Percentiles rank a stretch among this genome's conserved stretches.
phyloP scores from a whole-genome alignment of 129 eudicot genomes.

The sunflower (Helianthus annuus) region DNA sequence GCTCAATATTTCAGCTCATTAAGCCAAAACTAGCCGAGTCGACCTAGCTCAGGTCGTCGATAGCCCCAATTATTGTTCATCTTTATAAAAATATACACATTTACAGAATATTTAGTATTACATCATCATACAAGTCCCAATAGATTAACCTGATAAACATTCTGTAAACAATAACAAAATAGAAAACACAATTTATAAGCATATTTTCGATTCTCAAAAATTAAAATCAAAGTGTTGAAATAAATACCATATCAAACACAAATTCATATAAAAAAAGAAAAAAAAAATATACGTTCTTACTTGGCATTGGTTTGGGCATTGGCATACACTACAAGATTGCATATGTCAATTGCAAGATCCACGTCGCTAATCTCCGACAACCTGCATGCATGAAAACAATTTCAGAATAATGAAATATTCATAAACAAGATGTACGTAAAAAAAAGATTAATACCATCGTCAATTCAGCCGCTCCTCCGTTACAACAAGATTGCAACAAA shows the following conservation, averaged over 20 bases:
- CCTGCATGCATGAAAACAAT: slow-evolving; percentile 29
- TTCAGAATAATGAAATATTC: neutral
- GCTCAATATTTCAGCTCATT: too few relatives aligned
- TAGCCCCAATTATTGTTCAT: neutral
- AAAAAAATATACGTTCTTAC: slow-evolving; percentile 28
- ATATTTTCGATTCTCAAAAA: neutral
- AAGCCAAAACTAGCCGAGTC: too few relatives aligned
- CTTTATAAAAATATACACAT: neutral
- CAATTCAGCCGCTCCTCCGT: slow-evolving; percentile 69
- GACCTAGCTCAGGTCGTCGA: neutral
- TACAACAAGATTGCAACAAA: slow-evolving; percentile 50
- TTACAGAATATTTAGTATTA: neutral
- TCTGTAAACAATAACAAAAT: too few relatives aligned
- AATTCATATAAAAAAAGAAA: neutral
- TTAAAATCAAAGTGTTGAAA: neutral
- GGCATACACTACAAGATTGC: slow-evolving; percentile 30
- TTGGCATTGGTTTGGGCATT: slow-evolving; percentile 39
- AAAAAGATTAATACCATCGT: slow-evolving; percentile 20
- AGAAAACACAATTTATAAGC: neutral
- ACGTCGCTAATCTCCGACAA: slow-evolving; percentile 81
- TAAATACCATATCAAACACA: too few relatives aligned
- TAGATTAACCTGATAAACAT: too few relatives aligned
- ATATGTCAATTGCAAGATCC: slow-evolving; percentile 53
- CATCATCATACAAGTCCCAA: too few relatives aligned
- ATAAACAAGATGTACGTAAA: neutral